Base-by-base conservation (phyloP, 73 alveolate genomes). In the Paramecium sonneborni region DNA sequence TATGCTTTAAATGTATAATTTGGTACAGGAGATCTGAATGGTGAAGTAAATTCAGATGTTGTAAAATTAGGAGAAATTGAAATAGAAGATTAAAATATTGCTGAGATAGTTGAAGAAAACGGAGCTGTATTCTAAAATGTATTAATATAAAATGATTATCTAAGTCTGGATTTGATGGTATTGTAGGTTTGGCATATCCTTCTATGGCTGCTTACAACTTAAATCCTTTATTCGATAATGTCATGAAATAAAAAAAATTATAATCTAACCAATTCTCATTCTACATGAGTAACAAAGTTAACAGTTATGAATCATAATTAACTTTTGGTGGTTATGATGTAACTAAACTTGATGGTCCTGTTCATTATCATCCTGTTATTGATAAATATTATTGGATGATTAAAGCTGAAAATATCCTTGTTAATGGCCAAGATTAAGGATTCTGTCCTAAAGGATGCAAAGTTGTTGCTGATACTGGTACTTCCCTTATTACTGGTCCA, bases 371-470 rank as follows among this genome's bases (percentile, higher is more conserved):
- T 46, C 76, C 85, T 24, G 97, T 95, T 2, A 94, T 95, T 85
- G 97, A 95, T 76, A 52, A 95, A 93, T 94, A 95, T 46, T 95
- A 95, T 84, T 95, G 98, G 98, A 92, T 94, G 20, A 95, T 95
- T 5, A 85, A 76, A 30, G 79, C 94, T 74, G 94, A 95, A 12
- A 96, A 95, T 88, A 93, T 95, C 18, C 56, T 76, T 76, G 57
- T 95, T 12, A 95, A 93, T 24, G 97, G 94, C 8, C 39, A 88
- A 55, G 85, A 93, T 57, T n/a, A 94, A 57, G 89, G 92, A 10
- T 32, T 95, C 44, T 95, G 98, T 76, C 23, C 76, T 2, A 28
- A 72, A n/a, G 93, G 93, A 15, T 95, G 98, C 86, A 92, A 88
- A 44, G 97, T 85, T 30, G 97, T 94, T 56, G 92, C 94, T 12